Conservation (phyloP, 768 basidiomycete species). For the Boletellus ananiceps region DNA sequence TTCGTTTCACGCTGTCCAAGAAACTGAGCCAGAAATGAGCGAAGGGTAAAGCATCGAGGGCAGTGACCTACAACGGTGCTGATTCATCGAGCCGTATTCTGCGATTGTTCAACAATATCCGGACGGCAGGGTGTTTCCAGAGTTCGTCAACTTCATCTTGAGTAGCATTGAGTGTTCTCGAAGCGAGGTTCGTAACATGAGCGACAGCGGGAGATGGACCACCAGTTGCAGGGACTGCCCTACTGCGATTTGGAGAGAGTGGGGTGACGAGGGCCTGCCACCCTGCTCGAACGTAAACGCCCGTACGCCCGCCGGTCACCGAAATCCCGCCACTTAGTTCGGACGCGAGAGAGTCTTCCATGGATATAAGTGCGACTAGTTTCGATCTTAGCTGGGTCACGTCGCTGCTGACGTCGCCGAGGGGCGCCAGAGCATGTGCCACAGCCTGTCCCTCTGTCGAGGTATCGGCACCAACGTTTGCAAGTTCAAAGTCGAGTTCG, state of each 20-base stretch:
- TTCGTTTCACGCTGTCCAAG: slow-evolving; percentile 57
- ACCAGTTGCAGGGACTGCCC: slow-evolving; percentile 35
- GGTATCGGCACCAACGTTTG: slow-evolving; percentile 26
- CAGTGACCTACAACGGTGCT: slow-evolving; percentile 58
- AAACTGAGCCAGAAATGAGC: slow-evolving; percentile 45
- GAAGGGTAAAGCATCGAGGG: background rate
- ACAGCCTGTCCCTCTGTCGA: slow-evolving; percentile 30
- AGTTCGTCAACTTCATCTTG: slow-evolving; percentile 54
- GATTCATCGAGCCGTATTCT: slow-evolving; percentile 72
- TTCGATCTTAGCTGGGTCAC: slow-evolving; percentile 49
- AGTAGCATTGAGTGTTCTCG: slow-evolving; percentile 46
- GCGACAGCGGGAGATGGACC: slow-evolving; percentile 29
- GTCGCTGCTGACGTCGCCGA: slow-evolving; percentile 38
- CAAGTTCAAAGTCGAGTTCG: slow-evolving; percentile 60
- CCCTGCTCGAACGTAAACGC: slow-evolving; percentile 65
- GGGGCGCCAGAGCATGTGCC: slow-evolving; percentile 29
- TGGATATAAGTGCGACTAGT: slow-evolving; percentile 58
- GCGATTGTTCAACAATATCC: slow-evolving; percentile 48
- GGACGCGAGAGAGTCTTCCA: slow-evolving; percentile 63
- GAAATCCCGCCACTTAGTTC: slow-evolving; percentile 65
- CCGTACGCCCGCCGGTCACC: slow-evolving; percentile 54
- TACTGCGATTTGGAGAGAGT: slow-evolving; percentile 38
- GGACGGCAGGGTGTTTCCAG: slow-evolving; percentile 69
- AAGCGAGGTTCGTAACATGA: slow-evolving; percentile 50
- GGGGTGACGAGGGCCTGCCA: slow-evolving; percentile 61